Evolutionary conservation across 192 early-diverging fungal species (phyloP), one percentile per base, ranked within the genome.

Genomic region (Backusella mclennaniae): DNA sequence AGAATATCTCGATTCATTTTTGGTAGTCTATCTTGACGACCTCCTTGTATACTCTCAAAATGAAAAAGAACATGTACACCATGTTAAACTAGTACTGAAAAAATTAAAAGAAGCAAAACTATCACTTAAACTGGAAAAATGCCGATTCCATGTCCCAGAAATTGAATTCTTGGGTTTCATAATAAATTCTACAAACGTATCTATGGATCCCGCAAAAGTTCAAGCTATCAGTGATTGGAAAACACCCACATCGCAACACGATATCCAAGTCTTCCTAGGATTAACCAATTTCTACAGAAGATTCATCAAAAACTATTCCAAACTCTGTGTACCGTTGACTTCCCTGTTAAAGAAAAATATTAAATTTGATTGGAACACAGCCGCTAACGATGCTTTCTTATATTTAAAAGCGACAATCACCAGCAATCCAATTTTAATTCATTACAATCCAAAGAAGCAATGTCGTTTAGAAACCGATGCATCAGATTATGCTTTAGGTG

Each of bases 1-100:
- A n/a, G 21, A 53, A 82, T 35, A 78, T n/a, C 35, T 87, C 0
- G 81, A 87, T 41, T 3, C 76, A 1, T 72, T 72, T n/a, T 80
- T 75, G 49, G 75, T 80, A 35, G 71, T 82, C 0, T 89, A 86
- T 56, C 52, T 88, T 2, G 84, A 85, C 29, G 80, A 82, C 39
- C 82, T 88, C 12, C 23, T 88, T 21, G 71, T 85, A 1, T 85
- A 74, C 42, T 53, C 41, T 0, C 52, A 38, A 11, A 59, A 66
- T 66, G 76, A n/a, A n/a, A n/a, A 85, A 15, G 53, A 78, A 0
- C 85, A 85, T 71, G 1, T 76, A 0, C 8, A 79, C 0, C 79
- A 85, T 23, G 31, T 81, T 0, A 0, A 12, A 4, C 4, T 9
- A 15, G 79, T 81, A n/a, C 36, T 81, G 3, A 1, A 68, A 0